Evolutionary conservation across 768 basidiomycete species (phyloP).

Genomic region (Infundibulicybe gibba): DNA sequence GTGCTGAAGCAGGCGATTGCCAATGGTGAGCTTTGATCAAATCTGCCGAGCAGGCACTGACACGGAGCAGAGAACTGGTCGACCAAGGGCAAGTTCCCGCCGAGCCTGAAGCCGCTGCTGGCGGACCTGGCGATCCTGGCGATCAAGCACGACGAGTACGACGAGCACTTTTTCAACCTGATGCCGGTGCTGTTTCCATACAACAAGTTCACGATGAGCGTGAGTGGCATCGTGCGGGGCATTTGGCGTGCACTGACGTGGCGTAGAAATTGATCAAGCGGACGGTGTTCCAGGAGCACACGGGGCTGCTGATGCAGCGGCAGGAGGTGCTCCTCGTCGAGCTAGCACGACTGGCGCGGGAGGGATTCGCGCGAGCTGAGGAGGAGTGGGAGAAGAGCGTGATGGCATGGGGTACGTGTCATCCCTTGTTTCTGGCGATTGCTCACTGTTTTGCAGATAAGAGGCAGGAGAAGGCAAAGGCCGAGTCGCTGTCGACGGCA

Average conservation of each 20-base stretch:
- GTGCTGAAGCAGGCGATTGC: slow-evolving; percentile 58
- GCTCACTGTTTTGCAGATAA: slow-evolving; percentile 27
- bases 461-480: slow-evolving; percentile 52
- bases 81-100: slow-evolving; percentile 88
- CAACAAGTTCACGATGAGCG: slow-evolving; percentile 92
- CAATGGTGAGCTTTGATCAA: slow-evolving; percentile 36
- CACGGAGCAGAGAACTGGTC: slow-evolving; percentile 64
- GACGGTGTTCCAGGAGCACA: slow-evolving; percentile 77
- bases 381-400: slow-evolving; percentile 78
- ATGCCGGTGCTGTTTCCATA: slow-evolving; percentile 91
- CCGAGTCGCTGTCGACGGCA: slow-evolving; percentile 25
- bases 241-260: background rate
- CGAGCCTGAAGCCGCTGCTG: slow-evolving; percentile 68
- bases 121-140: slow-evolving; percentile 73
- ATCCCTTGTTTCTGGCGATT: background rate
- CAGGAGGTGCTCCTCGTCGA: slow-evolving; percentile 68
- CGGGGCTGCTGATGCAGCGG: slow-evolving; percentile 56
- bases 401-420: slow-evolving; percentile 55
- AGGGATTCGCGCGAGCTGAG: slow-evolving; percentile 63
- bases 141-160: slow-evolving; percentile 82
- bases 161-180: slow-evolving; percentile 86
- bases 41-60: too few relatives aligned
- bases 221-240: slow-evolving; percentile 28
- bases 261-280: slow-evolving; percentile 88
- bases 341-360: slow-evolving; percentile 56